These are phyloP conservation scores for Linnemannia elongata DNA, from an alignment of 192 early-diverging fungal species.

Conservation along the genomic window DNA sequence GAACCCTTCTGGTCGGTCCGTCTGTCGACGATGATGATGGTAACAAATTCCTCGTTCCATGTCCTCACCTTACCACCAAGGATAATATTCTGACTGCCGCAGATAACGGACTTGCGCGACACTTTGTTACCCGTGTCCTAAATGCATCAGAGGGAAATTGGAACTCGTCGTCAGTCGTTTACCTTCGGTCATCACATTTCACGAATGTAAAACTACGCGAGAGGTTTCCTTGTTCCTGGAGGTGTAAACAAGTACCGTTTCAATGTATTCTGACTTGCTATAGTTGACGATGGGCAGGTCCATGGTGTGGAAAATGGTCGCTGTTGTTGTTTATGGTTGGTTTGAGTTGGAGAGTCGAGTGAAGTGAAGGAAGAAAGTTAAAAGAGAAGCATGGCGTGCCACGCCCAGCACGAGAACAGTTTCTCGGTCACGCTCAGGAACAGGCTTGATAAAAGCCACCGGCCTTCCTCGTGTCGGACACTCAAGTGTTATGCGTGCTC, in stretches of 20 bases:
- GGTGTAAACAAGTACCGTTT: constrained; percentile 73
- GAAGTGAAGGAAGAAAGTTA: not conserved
- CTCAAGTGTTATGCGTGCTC: not conserved
- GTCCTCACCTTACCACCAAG: constrained; percentile 89
- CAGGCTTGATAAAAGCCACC: not conserved
- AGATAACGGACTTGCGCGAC: constrained; percentile 92
- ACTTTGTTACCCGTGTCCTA: constrained; percentile 98
- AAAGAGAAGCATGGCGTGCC: not conserved
- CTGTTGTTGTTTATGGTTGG: too few relatives aligned
- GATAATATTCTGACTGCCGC: constrained; percentile 96
- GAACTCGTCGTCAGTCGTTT: not conserved
- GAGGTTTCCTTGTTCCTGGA: constrained; percentile 22
- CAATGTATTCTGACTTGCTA: constrained; percentile 91
- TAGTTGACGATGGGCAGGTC: constrained; percentile 80
- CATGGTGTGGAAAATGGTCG: constrained; percentile 60
- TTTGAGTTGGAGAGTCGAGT: not conserved
- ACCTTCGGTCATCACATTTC: not conserved
- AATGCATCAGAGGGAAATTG: not conserved
- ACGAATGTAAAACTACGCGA: not conserved
- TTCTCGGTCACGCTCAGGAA: not conserved
- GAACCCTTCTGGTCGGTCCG: not conserved
- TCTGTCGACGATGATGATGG: not conserved
- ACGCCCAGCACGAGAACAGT: not conserved
- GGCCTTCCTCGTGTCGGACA: not conserved
- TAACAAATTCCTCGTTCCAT: not conserved